Evolutionary conservation across 2,329 filamentous ascomycete genomes (phyloP).

Genomic region (Xylariaceae sp.): DNA sequence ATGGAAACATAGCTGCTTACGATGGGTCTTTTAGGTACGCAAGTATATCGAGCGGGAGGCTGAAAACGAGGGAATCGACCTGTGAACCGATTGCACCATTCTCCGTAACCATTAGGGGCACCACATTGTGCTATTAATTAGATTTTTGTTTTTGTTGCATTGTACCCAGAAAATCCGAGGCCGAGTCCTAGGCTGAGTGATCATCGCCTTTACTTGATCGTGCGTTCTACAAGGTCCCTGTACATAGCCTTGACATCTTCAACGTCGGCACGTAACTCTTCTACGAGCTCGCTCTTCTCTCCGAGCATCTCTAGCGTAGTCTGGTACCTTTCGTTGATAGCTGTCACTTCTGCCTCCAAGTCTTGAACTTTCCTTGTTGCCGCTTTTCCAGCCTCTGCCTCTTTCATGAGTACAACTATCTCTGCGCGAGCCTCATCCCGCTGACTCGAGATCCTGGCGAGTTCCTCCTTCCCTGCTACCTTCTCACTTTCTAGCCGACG

Average conservation of each 20-base stretch:
- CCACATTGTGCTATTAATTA: conserved; percentile 10
- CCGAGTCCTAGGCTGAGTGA: conserved; percentile 7
- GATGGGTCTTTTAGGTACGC: conserved; percentile 57
- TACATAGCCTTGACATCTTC: conserved; percentile 96
- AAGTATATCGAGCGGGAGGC: conserved; percentile 77
- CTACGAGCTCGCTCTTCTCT: conserved; percentile 94
- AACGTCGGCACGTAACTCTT: conserved; percentile 87
- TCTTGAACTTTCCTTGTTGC: conserved; percentile 62
- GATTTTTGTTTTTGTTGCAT: conserved; percentile 13
- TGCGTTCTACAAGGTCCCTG: conserved; percentile 85
- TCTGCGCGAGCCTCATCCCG: conserved; percentile 90
- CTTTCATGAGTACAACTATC: conserved; percentile 87
- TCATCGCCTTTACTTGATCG: conserved; percentile 60
- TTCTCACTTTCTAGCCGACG: conserved; percentile 91
- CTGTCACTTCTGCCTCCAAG: conserved; percentile 68
- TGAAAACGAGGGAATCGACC: conserved; percentile 80
- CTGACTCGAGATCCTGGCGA: conserved; percentile 77
- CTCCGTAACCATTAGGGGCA: background rate
- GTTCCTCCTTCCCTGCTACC: conserved; percentile 83
- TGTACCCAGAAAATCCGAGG: conserved; percentile 14
- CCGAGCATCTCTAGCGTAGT: conserved; percentile 93
- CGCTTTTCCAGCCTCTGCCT: conserved; percentile 71
- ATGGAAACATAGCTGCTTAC: conserved; percentile 11
- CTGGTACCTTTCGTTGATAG: conserved; percentile 78
- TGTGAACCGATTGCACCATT: conserved; percentile 35